These are phyloP conservation scores for Fusarium agapanthi DNA, from an alignment of 2,329 filamentous ascomycete species.

Conservation along the genomic window DNA sequence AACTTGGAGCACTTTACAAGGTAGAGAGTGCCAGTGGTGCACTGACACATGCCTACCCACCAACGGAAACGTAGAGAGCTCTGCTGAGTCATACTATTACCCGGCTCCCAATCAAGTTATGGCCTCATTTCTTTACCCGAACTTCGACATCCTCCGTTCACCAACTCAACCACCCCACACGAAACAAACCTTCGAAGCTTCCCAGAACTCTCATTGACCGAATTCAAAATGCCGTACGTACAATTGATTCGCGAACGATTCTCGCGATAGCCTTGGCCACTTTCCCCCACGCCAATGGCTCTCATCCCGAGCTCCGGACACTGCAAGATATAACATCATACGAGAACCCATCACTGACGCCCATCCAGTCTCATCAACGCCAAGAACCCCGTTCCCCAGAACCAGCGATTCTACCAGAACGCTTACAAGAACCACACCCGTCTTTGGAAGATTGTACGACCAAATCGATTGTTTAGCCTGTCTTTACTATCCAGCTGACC, in stretches of 20 bases:
- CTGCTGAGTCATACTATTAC: slow-evolving; percentile 48
- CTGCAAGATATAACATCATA: slow-evolving; percentile 37
- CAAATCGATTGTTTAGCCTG: slow-evolving; percentile 18
- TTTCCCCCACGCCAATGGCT: slow-evolving; percentile 40
- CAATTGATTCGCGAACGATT: slow-evolving; percentile 32
- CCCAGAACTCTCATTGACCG: slow-evolving; percentile 37
- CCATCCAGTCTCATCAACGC: slow-evolving; percentile 68
- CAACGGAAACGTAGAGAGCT: slow-evolving; percentile 33
- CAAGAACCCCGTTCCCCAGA: slow-evolving; percentile 78
- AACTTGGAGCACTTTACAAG: slow-evolving; percentile 1
- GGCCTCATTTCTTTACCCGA: slow-evolving; percentile 51
- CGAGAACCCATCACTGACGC: slow-evolving; percentile 43
- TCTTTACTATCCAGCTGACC: slow-evolving; percentile 32
- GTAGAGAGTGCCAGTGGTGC: neutral
- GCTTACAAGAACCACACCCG: slow-evolving; percentile 75
- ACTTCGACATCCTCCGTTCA: slow-evolving; percentile 43
- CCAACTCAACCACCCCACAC: slow-evolving; percentile 39
- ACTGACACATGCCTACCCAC: slow-evolving; percentile 31
- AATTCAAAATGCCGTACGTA: slow-evolving; percentile 54
- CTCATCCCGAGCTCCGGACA: slow-evolving; percentile 16
- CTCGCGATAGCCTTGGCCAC: slow-evolving; percentile 12
- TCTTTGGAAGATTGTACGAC: slow-evolving; percentile 79
- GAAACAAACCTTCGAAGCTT: slow-evolving; percentile 34
- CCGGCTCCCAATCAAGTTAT: slow-evolving; percentile 48
- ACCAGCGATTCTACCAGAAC: slow-evolving; percentile 79